Percentiles rank a stretch among this genome's conserved stretches.
Conservation (phyloP, 306 rosid genomes). For the Prunus mume region DNA sequence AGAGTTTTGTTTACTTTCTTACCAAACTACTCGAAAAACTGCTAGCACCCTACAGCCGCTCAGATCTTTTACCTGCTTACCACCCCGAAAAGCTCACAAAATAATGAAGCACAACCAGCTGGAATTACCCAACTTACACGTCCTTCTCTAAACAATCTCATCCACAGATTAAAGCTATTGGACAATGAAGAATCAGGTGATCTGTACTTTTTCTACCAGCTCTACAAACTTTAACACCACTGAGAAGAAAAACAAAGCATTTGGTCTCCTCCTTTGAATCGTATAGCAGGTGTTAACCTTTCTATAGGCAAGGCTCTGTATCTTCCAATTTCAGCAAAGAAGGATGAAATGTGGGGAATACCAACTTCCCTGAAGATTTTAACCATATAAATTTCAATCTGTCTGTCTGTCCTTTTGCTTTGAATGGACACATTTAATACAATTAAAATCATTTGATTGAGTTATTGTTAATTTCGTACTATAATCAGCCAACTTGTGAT, state of each 20-base stretch:
- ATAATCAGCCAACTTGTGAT: neutral
- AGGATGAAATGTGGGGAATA: no score
- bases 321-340: no score
- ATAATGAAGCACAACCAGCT: neutral
- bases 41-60: neutral
- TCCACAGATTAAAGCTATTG: neutral
- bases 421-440: neutral
- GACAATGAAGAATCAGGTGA: neutral
- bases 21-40: neutral
- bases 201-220: neutral
- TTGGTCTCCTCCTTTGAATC: neutral
- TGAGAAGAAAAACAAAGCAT: no score
- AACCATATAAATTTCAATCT: no score
- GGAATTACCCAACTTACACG: neutral
- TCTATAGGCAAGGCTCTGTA: neutral
- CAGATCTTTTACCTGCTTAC: neutral
- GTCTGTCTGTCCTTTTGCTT: no score
- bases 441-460: neutral
- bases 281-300: neutral
- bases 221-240: neutral
- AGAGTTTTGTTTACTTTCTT: no score
- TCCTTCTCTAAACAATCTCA: neutral
- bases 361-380: no score
- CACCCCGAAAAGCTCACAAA: neutral
- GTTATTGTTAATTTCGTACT: neutral